A percentile compares a stretch with the other conserved stretches of the same genome.
Evolutionary conservation across 192 early-diverging fungal genomes (phyloP).

Genomic region (Coemansia sp.): DNA sequence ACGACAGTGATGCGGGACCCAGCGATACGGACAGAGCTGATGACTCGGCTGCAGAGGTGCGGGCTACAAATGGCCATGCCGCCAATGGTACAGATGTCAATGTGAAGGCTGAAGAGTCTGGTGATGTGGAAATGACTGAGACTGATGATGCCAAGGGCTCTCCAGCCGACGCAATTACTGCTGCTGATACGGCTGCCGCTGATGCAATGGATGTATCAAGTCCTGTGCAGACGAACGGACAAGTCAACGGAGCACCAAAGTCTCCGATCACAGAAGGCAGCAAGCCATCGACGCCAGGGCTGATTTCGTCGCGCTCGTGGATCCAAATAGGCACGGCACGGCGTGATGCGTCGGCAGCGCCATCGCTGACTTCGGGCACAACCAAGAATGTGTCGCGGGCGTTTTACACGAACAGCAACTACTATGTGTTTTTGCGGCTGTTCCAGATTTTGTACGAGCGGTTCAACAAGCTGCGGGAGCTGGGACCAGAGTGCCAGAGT

Average conservation of each 20-base stretch:
- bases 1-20: background rate
- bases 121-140: background rate
- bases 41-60: background rate
- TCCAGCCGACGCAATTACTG: background rate
- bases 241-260: slow-evolving; percentile 6
- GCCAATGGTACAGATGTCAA: slow-evolving; percentile 13
- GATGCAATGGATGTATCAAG: slow-evolving; percentile 13
- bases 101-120: background rate
- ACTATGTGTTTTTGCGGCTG: slow-evolving; percentile 88
- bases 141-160: background rate
- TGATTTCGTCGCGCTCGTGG: slow-evolving; percentile 56
- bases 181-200: background rate
- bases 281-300: slow-evolving; percentile 54
- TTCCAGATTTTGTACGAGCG: slow-evolving; percentile 86
- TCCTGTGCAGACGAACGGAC: slow-evolving; percentile 3
- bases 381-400: slow-evolving; percentile 57
- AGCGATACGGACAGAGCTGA: background rate
- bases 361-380: slow-evolving; percentile 1
- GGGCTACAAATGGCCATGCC: slow-evolving; percentile 15
- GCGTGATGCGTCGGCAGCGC: slow-evolving; percentile 24
- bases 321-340: slow-evolving; percentile 41
- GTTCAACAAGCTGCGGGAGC: slow-evolving; percentile 74
- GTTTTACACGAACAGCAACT: slow-evolving; percentile 84
- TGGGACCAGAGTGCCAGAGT: slow-evolving; percentile 60
- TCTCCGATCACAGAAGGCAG: slow-evolving; percentile 21